Evolutionary conservation across 2,329 filamentous ascomycete species (phyloP).

Genomic region (Pseudogymnoascus sp.): DNA sequence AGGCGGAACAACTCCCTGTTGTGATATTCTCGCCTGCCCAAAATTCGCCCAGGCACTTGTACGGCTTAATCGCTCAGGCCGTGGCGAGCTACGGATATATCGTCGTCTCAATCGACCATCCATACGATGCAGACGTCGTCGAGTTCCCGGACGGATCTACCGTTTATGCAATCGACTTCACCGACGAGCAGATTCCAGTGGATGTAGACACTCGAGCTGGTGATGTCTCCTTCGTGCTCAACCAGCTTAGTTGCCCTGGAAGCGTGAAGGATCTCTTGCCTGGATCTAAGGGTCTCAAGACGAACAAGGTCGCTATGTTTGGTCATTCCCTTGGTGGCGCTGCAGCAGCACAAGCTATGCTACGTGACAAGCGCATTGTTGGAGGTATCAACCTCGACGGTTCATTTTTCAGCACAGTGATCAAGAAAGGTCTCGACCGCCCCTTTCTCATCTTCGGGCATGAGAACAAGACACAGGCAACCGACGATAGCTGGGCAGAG

Average conservation of each 20-base stretch:
- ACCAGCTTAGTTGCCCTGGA: constrained; percentile 15
- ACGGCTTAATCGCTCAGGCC: constrained; percentile 27
- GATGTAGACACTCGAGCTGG: constrained; percentile 17
- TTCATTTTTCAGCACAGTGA: constrained; percentile 25
- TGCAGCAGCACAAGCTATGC: constrained; percentile 28
- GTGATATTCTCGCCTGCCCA: constrained; percentile 30
- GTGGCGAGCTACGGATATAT: constrained; percentile 31
- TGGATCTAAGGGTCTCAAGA: constrained; percentile 21
- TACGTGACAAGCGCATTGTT: constrained; percentile 27
- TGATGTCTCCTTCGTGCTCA: constrained; percentile 24
- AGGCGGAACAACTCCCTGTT: constrained; percentile 20
- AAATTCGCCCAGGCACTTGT: constrained; percentile 26
- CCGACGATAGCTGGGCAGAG: constrained; percentile 22
- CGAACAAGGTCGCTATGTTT: constrained; percentile 25
- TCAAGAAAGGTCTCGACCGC: constrained; percentile 21
- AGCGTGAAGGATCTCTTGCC: constrained; percentile 11
- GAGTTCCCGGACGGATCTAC: constrained; percentile 27
- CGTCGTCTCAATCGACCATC: constrained; percentile 32
- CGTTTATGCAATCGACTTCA: constrained; percentile 16
- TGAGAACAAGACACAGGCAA: constrained; percentile 22
- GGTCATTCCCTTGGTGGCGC: constrained; percentile 33
- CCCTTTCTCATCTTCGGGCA: constrained; percentile 31
- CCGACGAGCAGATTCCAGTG: constrained; percentile 14
- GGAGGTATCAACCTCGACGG: constrained; percentile 36
- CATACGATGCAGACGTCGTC: constrained; percentile 31